Evolutionary conservation across 208 protist species (phyloP).

Genomic region (Angomonas deanei): DNA sequence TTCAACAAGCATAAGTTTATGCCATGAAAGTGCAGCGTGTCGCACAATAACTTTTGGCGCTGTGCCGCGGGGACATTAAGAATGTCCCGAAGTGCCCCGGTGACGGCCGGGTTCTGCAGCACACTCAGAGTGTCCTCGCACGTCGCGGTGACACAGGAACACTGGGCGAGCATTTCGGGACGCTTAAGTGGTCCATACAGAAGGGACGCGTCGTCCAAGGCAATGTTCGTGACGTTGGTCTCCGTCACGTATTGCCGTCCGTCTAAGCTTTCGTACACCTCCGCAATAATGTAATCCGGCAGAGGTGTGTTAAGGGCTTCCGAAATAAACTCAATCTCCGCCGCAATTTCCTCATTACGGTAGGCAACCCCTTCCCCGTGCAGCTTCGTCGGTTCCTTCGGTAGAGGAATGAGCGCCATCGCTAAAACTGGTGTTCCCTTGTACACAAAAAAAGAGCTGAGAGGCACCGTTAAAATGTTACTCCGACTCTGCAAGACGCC

Average conservation of each 20-base stretch:
- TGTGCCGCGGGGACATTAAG: background rate
- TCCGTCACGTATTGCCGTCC: slow-evolving; percentile 30
- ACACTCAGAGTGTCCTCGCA: slow-evolving; percentile 29
- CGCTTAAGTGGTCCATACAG: slow-evolving; percentile 30
- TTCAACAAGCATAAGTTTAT: slow-evolving; percentile 43
- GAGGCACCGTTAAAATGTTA: slow-evolving; percentile 36
- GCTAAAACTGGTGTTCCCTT: slow-evolving; percentile 46
- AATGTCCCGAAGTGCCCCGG: slow-evolving; percentile 13
- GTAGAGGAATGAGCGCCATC: slow-evolving; percentile 41
- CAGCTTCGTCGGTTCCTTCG: slow-evolving; percentile 18
- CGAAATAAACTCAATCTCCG: slow-evolving; percentile 32
- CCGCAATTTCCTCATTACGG: slow-evolving; percentile 24
- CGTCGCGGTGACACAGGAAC: slow-evolving; percentile 22
- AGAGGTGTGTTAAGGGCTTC: slow-evolving; percentile 39
- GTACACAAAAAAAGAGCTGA: slow-evolving; percentile 47
- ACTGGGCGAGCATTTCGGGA: slow-evolving; percentile 34
- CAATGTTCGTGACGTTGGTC: slow-evolving; percentile 29
- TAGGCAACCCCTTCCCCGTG: slow-evolving; percentile 25
- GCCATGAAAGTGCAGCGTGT: slow-evolving; percentile 39
- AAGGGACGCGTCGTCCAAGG: slow-evolving; percentile 14
- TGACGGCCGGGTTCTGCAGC: slow-evolving; percentile 12
- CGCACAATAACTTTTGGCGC: slow-evolving; percentile 21
- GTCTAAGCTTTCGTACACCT: slow-evolving; percentile 45
- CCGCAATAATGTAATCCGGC: slow-evolving; percentile 19
- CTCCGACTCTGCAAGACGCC: slow-evolving; percentile 44